Base-by-base conservation (phyloP, 2,329 filamentous ascomycete species). In the Plenodomus lindquistii region DNA sequence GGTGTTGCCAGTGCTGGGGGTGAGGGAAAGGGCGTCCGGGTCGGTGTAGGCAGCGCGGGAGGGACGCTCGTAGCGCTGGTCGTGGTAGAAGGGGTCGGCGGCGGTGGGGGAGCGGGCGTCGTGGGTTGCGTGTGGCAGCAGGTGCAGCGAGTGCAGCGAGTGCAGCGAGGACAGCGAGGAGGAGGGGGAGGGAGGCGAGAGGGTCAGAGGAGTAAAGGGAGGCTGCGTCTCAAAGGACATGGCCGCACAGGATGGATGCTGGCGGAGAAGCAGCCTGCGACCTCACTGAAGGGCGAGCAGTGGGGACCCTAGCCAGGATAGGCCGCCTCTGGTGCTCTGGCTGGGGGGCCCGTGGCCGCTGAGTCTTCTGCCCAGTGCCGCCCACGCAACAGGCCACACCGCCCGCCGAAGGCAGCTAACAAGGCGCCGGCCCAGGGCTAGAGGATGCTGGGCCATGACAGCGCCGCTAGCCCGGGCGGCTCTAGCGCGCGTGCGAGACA, bases 221-320 rank as follows among this genome's bases (percentile, higher is more conserved):
- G 63, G 65, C 6, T 31, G 27, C 44, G 64, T 65, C 52, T 49
- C 46, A 46, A 59, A 65, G 59, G 66, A 65, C 69, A 70, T 70
- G 59, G 62, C 60, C 61, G 57, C 60, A 52, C 51, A 57, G 62
- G 57, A 55, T 55, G 65, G 64, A 67, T 62, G 50, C 55, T 65
- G 54, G 60, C 63, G 62, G 63, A 66, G 63, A 66, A 57, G 46
- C 43, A 42, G 45, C 58, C 63, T 57, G 54, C 60, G 57, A 60
- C 59, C 54, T 59, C 59, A 60, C 55, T 52, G 60, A 65, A 60
- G 62, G 59, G 65, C 58, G 50, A 63, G 59, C 60, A 61, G 68
- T 66, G 66, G 66, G 63, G 63, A 69, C 64, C 57, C 60, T 66
- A 63, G 66, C 66, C 63, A 62, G 65, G 65, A 66, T 67, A 54